phyloP scores from a whole-genome alignment of 2,329 filamentous ascomycete species.

The Alternaria novae-zelandiae region DNA sequence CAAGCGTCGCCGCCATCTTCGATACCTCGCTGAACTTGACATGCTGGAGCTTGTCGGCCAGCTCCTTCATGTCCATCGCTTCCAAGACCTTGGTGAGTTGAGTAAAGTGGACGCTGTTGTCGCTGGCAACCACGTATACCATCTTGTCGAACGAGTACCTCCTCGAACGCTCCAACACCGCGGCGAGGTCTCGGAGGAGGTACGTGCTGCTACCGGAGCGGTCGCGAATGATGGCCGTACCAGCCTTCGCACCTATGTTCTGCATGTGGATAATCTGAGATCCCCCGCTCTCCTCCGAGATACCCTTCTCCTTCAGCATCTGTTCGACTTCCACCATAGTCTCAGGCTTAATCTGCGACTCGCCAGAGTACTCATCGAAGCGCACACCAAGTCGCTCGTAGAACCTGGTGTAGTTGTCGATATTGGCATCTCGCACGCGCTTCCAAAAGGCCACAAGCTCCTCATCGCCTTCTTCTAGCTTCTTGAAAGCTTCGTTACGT shows the following conservation, averaged over 20 bases:
- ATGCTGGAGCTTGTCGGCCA: constrained; percentile 72
- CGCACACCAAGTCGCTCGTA: constrained; percentile 74
- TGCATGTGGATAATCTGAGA: constrained; percentile 75
- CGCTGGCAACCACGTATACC: constrained; percentile 78
- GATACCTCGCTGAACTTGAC: constrained; percentile 77
- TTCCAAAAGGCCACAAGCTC: constrained; percentile 68
- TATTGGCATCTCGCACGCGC: constrained; percentile 70
- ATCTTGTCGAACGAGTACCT: constrained; percentile 74
- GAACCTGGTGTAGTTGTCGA: constrained; percentile 69
- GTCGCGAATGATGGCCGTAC: constrained; percentile 74
- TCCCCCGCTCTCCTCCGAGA: constrained; percentile 74
- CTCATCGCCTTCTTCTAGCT: constrained; percentile 72
- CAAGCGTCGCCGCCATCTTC: constrained; percentile 33
- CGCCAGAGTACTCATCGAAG: constrained; percentile 75
- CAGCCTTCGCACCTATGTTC: constrained; percentile 73
- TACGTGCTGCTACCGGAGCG: constrained; percentile 78
- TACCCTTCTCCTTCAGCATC: constrained; percentile 67
- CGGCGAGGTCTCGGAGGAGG: constrained; percentile 78
- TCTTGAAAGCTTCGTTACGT: constrained; percentile 66
- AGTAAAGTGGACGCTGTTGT: constrained; percentile 75
- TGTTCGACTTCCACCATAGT: constrained; percentile 70
- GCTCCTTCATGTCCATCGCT: constrained; percentile 71
- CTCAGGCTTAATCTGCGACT: constrained; percentile 73
- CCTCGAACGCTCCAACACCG: constrained; percentile 70
- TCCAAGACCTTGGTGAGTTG: constrained; percentile 80